A percentile compares a stretch with the other conserved stretches of the same genome.
Conservation (phyloP, 1,284 basidiomycete species). For the Somion occarium region DNA sequence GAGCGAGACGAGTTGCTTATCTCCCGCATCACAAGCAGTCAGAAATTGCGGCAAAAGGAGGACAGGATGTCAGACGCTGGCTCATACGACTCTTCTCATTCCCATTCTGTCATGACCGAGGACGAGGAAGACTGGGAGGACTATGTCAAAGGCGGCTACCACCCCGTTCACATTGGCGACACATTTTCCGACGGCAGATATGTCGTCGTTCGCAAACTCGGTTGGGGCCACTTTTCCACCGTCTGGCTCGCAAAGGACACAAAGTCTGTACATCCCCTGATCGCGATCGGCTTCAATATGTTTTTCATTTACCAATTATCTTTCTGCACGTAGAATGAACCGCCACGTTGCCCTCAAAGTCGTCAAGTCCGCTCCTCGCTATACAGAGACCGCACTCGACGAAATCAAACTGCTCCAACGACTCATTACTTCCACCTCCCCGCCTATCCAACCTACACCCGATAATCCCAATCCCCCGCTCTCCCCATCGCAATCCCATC, state of each 20-base stretch:
- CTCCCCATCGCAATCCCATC: slow-evolving; percentile 66
- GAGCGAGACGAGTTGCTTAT: not conserved
- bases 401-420: slow-evolving; percentile 98
- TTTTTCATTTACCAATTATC: slow-evolving; percentile 6
- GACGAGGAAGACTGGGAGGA: slow-evolving; percentile 83
- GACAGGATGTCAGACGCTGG: slow-evolving; percentile 37
- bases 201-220: slow-evolving; percentile 90
- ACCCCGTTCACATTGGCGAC: slow-evolving; percentile 95
- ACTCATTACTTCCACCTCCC: slow-evolving; percentile 84
- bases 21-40: not conserved
- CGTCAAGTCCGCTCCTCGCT: slow-evolving; percentile 95
- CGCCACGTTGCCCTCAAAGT: slow-evolving; percentile 99
- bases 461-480: slow-evolving; percentile 54
- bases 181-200: slow-evolving; percentile 87
- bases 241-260: slow-evolving; percentile 89
- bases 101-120: slow-evolving; percentile 62
- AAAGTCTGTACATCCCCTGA: slow-evolving; percentile 49
- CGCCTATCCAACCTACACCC: slow-evolving; percentile 49
- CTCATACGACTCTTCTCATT: slow-evolving; percentile 49
- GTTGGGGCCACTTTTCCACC: slow-evolving; percentile 97
- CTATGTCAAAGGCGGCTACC: slow-evolving; percentile 92
- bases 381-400: slow-evolving; percentile 97
- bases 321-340: slow-evolving; percentile 57
- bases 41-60: slow-evolving; percentile 4
- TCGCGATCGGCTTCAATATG: slow-evolving; percentile 11